Evolutionary conservation across 2,329 filamentous ascomycete genomes (phyloP), one percentile per base, ranked within the genome.

Genomic region (Fusarium brevicatenulatum): DNA sequence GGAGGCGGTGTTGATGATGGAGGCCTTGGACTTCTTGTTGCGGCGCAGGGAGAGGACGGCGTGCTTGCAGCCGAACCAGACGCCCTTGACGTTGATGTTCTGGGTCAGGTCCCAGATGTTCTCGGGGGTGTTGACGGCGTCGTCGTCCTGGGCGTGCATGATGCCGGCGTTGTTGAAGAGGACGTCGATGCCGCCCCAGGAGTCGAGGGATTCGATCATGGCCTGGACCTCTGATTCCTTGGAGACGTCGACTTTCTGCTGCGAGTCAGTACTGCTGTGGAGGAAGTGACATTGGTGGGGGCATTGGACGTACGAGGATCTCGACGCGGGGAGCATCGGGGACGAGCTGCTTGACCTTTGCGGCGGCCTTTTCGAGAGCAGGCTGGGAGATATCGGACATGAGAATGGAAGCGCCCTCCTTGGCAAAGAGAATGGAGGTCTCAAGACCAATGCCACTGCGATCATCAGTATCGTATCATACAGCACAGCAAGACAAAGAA

Each of bases 101-200:
- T 97, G 94, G 9, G 95, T 98, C 75, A 97, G 85, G 79, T 98
- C 94, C 95, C 95, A 98, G 85, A 98, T 95, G 78, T 90, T 91
- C 85, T 97, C 94, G 56, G 93, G 91, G 3, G 95, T 97, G 81
- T 92, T 89, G 81, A 97, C 86, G 54, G 95, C 94, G 82, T 94
- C 91, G 79, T 89, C 91, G 81, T 95, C 92, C 64, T 92, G 87
- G 53, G 90, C 91, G 85, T 97, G 95, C 95, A 98, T 98, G 83
- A 98, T 98, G 62, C 95, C 95, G 30, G 95, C 95, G 82, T 98
- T 98, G 90, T 98, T 98, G 91, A 97, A 98, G 78, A 97, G 93
- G 80, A 97, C 87, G 81, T 98, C 95, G 7, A 96, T 84, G 49
- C 95, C 95, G 79, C 95, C 95, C 93, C 93, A 97, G 64, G 89